Evolutionary conservation across 495 filamentous ascomycete species (phyloP), one percentile per base, ranked within the genome.

Genomic region (Daldinia loculata): DNA sequence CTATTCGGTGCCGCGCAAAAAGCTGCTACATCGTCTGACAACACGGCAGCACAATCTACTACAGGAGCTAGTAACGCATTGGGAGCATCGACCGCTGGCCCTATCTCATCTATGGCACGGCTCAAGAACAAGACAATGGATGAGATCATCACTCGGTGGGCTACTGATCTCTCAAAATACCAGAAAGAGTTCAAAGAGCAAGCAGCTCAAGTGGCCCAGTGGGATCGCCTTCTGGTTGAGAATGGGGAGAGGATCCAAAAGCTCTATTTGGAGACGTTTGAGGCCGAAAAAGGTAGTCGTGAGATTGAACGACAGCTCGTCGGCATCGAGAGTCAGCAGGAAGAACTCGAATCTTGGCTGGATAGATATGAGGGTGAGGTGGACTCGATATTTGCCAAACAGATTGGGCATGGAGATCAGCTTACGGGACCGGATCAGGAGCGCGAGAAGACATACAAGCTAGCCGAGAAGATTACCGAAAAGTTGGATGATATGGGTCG

Each of bases 91-190:
- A 95, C 92, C 22, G 80, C 87, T 43, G 94, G 93, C 0, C 93
- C 93, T 6, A 77, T 88, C 2, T 92, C 94, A n/a, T 86, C 90
- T 22, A 87, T 93, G 72, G 95, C 95, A 2, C 92, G 95, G 12
- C 83, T 99, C 22, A 97, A 96, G 83, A 97, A 97, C 77, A 98
- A 97, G 82, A 96, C 95, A 1, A 98, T 99, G 95, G 95, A 98
- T 75, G 96, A 99, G 78, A 98, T 99, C 71, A 93, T 99, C 74
- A 97, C 92, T n/a, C 88, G 93, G 17, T 99, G 96, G 96, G 95
- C 95, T 0, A 91, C 92, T 0, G 95, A 98, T 76, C 87, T 98
- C 29, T 89, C 92, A 63, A 95, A 96, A 75, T 97, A 98, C 76
- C 94, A 98, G 76, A 93, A 95, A 76, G 92, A 97, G 51, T 99